phyloP scores from a whole-genome alignment of 306 rosid species.

The Oxytropis ochrocephala region DNA sequence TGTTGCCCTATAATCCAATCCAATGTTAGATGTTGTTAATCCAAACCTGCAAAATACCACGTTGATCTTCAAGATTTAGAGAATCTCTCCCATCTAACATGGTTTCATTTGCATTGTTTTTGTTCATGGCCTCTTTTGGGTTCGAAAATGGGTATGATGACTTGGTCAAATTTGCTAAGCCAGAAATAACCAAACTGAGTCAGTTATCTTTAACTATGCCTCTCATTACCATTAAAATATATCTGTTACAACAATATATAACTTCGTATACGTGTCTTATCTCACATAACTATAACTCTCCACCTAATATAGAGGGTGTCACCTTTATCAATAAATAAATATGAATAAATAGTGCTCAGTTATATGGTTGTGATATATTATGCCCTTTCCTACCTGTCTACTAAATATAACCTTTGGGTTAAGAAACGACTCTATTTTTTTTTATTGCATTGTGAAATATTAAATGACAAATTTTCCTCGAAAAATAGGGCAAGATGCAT shows the following conservation, averaged over 20 bases:
- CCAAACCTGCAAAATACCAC: constrained; percentile 37
- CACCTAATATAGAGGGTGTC: constrained; percentile 10
- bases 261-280: not conserved
- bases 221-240: constrained; percentile 3
- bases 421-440: not conserved
- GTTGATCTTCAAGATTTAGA: constrained; percentile 27
- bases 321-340: not conserved
- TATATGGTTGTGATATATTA: not conserved
- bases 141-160: constrained; percentile 21
- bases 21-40: not conserved
- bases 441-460: not conserved
- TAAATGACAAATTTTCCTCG: not conserved
- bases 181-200: constrained; percentile 16
- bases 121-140: constrained; percentile 16
- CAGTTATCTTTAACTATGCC: constrained; percentile 20
- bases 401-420: not conserved
- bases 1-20: not conserved
- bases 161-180: constrained; percentile 42
- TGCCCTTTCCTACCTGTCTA: not conserved
- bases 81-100: constrained; percentile 12
- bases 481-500: too few species aligned
- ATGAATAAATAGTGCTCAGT: not conserved
- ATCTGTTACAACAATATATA: not conserved
- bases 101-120: constrained; percentile 36
- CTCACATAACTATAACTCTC: not conserved